Evolutionary conservation across 2,329 filamentous ascomycete genomes (phyloP).

Genomic region (Biscogniauxia sp.): DNA sequence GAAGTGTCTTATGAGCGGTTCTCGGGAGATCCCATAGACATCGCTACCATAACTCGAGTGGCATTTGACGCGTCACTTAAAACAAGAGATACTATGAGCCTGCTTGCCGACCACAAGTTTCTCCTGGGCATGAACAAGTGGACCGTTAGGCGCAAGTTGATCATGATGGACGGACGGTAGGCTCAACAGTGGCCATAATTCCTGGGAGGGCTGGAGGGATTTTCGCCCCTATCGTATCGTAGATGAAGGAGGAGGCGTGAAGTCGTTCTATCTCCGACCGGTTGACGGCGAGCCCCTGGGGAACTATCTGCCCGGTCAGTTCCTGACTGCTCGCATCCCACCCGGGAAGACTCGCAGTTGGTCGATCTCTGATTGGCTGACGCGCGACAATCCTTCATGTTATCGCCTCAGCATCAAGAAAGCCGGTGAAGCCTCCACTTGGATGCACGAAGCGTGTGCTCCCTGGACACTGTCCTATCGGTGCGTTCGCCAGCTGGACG

Average conservation of each 20-base stretch:
- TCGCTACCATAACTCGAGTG: slow-evolving; percentile 18
- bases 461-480: slow-evolving; percentile 10
- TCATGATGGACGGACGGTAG: slow-evolving; percentile 20
- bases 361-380: slow-evolving; percentile 24
- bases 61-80: slow-evolving; percentile 24
- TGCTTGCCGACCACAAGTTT: slow-evolving; percentile 20
- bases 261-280: slow-evolving; percentile 23
- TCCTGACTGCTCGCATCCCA: slow-evolving; percentile 23
- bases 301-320: slow-evolving; percentile 24
- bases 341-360: slow-evolving; percentile 18
- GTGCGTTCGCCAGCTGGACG: slow-evolving; percentile 23
- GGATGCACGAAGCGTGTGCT: slow-evolving; percentile 25
- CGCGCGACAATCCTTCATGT: slow-evolving; percentile 14
- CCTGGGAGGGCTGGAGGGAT: slow-evolving; percentile 23
- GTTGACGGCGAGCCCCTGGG: slow-evolving; percentile 18
- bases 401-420: slow-evolving; percentile 25
- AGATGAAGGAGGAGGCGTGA: slow-evolving; percentile 18
- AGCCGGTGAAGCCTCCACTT: slow-evolving; percentile 13
- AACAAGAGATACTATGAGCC: slow-evolving; percentile 22
- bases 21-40: slow-evolving; percentile 14
- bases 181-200: slow-evolving; percentile 13
- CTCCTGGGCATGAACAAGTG: slow-evolving; percentile 24
- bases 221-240: slow-evolving; percentile 15
- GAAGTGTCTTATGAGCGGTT: slow-evolving; percentile 14
- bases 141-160: slow-evolving; percentile 12